Evolutionary conservation across 305 asterid genomes (phyloP), one percentile per base, ranked within the genome.

Genomic region (Euphrasia arctica): DNA sequence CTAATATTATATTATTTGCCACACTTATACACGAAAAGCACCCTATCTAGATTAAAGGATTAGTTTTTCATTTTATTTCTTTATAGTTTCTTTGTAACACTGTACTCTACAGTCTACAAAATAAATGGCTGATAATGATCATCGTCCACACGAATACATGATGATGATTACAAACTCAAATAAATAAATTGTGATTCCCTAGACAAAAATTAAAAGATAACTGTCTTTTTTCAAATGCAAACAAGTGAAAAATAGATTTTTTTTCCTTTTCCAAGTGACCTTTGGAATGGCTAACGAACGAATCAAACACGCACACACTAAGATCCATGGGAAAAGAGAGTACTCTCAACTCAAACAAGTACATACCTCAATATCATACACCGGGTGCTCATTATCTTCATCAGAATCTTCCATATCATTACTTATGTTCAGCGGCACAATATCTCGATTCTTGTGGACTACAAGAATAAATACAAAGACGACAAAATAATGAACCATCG

Each of bases 391-490:
- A 32, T 61, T 43, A 64, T 88, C 98, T 66, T 85, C 97, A 73
- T 87, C 98, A 9, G 98, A 84, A 8, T 80, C 93, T 15, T 60
- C 91, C 42, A 66, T 58, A 62, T 78, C 90, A 63, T 77, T 87
- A 29, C 82, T 75, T 55, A 84, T 63, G 74, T 86, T 79, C 74
- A 93, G 71, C 0, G 97, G 95, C 52, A 93, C 72, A 34, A 87
- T 66, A 71, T 93, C 96, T 66, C 95, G 84, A 75, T 82, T 88
- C 76, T 87, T 86, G 83, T 93, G 98, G 81, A 93, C 98, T 93
- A 63, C 78, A 79, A 67, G 7, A 54, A 70, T 4, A 9, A 18
- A 58, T 54, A 50, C 14, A 28, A 18, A 7, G 55, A 39, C 55
- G 43, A 48, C 36, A 59, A 6, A 58, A 63, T 32, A 29, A 64